Conservation (phyloP, 164 flowering plant genomes). For the Piper betle region DNA sequence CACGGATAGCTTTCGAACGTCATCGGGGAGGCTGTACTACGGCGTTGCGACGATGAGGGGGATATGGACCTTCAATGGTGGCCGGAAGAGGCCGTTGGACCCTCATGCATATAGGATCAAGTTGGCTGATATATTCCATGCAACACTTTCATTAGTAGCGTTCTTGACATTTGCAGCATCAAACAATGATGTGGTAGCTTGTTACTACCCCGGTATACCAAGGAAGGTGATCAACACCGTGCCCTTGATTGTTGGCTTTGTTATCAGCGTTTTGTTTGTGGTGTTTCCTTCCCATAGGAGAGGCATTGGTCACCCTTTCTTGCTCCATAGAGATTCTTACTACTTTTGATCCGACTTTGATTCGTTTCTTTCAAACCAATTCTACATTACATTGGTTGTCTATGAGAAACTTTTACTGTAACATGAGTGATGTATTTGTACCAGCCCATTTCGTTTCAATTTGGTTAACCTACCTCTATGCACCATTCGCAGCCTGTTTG, state of each 20-base stretch:
- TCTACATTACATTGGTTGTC: not conserved
- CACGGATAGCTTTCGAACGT: constrained; percentile 42
- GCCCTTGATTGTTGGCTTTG: constrained; percentile 46
- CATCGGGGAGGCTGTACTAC: constrained; percentile 32
- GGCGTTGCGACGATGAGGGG: constrained; percentile 47
- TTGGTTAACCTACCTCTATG: too few relatives aligned
- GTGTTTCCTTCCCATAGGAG: constrained; percentile 43
- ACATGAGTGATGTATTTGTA: too few relatives aligned
- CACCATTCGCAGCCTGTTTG: too few relatives aligned
- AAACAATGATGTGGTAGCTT: constrained; percentile 28
- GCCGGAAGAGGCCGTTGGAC: constrained; percentile 23
- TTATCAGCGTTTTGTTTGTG: constrained; percentile 37
- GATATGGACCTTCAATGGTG: constrained; percentile 43
- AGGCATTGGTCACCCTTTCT: constrained; percentile 59
- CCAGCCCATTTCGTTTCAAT: too few relatives aligned
- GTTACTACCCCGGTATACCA: constrained; percentile 28
- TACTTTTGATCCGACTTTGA: constrained; percentile 1
- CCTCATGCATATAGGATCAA: constrained; percentile 35
- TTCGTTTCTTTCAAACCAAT: not conserved
- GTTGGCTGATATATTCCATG: constrained; percentile 40
- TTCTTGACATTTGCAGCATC: constrained; percentile 37
- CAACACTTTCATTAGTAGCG: constrained; percentile 28
- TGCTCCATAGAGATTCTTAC: constrained; percentile 31
- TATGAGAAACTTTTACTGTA: too few relatives aligned
- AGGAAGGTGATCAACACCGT: constrained; percentile 35